Percentiles rank a stretch among this genome's conserved stretches.
These are phyloP conservation scores for Leccinum cinnamomeum DNA, from an alignment of 1,284 basidiomycete species.

Conservation along the genomic window DNA sequence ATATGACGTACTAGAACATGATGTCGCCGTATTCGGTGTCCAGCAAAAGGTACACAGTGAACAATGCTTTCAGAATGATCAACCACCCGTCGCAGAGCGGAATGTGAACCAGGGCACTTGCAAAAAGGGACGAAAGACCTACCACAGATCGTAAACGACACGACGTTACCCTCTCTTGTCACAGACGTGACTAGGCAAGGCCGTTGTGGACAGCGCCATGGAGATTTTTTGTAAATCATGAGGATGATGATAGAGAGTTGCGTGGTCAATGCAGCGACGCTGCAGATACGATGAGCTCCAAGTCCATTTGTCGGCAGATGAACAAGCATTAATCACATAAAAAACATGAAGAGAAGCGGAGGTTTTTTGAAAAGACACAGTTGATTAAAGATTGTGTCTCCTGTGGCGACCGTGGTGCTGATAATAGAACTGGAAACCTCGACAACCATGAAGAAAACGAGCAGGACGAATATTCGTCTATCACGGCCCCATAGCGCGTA, in stretches of 20 bases:
- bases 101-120: background rate
- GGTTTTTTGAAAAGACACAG: constrained; percentile 13
- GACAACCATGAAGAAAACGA: constrained; percentile 10
- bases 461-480: constrained; percentile 6
- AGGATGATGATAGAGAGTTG: constrained; percentile 9
- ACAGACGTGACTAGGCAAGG: constrained; percentile 2
- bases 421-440: constrained; percentile 7
- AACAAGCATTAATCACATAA: constrained; percentile 6
- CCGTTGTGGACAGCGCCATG: background rate
- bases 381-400: constrained; percentile 4
- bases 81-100: background rate
- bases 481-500: constrained; percentile 14
- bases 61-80: constrained; percentile 6
- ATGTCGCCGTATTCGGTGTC: constrained; percentile 9
- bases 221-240: constrained; percentile 7
- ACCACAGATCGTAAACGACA: constrained; percentile 10
- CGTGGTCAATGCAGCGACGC: constrained; percentile 1
- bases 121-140: background rate
- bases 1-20: constrained; percentile 16
- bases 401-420: constrained; percentile 1
- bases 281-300: background rate
- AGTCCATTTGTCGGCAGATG: background rate
- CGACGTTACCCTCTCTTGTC: constrained; percentile 5
- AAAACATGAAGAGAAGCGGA: constrained; percentile 5
- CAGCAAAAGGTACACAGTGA: constrained; percentile 9